These are phyloP conservation scores for Polychytrium aggregatum DNA, from an alignment of 192 early-diverging fungal genomes.

Conservation along the genomic window DNA sequence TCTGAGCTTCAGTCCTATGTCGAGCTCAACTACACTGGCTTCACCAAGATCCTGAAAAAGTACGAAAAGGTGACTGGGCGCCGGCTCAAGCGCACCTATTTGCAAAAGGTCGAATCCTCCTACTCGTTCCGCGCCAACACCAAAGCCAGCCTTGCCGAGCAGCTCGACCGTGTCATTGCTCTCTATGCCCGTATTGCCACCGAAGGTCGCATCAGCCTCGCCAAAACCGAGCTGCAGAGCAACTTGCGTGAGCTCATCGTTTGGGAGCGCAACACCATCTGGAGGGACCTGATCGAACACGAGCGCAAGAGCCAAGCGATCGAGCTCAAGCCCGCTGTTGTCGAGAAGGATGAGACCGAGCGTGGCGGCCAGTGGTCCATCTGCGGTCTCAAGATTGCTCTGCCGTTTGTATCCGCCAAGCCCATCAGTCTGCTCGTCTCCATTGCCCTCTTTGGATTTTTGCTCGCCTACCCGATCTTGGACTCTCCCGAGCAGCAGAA, in stretches of 20 bases:
- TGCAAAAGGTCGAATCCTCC: conserved; percentile 45
- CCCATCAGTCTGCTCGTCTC: conserved; percentile 30
- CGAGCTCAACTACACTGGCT: conserved; percentile 82
- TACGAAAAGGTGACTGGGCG: conserved; percentile 87
- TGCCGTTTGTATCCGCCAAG: background rate
- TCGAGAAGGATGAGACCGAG: background rate
- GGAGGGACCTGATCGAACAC: conserved; percentile 92
- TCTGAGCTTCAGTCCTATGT: conserved; percentile 81
- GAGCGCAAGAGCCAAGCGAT: conserved; percentile 57
- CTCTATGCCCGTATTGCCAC: conserved; percentile 59
- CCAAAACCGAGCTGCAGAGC: conserved; percentile 61
- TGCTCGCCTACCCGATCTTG: conserved; percentile 56
- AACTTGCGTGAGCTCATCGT: conserved; percentile 83
- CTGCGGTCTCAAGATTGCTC: background rate
- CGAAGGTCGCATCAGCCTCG: conserved; percentile 47
- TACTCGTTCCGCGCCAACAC: conserved; percentile 62
- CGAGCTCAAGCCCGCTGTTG: conserved; percentile 5
- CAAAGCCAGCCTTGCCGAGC: conserved; percentile 46
- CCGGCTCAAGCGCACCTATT: conserved; percentile 61
- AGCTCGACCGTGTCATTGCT: conserved; percentile 44
- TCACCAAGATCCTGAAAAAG: conserved; percentile 93
- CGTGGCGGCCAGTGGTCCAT: conserved; percentile 1
- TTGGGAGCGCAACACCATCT: conserved; percentile 95
- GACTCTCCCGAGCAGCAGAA: conserved; percentile 60
- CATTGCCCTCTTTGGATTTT: conserved; percentile 43